phyloP scores from a whole-genome alignment of 192 early-diverging fungal genomes.

The Spinellus fusiger region DNA sequence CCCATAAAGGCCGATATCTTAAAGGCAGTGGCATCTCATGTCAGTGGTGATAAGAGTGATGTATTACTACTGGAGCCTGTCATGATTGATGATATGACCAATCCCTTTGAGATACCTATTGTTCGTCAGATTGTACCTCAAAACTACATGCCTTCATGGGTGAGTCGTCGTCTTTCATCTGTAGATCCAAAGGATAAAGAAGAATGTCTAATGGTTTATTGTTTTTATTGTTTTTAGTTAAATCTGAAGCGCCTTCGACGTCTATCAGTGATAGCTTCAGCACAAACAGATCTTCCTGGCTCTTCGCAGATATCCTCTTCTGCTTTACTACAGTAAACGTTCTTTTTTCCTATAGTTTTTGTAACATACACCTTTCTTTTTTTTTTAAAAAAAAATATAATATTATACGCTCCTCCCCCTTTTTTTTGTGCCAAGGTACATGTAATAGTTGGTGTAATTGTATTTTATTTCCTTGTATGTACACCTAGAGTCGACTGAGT shows the following conservation, averaged over 20 bases:
- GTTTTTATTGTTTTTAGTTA: neutral
- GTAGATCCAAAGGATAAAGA: no score
- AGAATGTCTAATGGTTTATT: neutral
- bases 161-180: neutral
- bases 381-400: neutral
- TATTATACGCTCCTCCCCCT: no score
- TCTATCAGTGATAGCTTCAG: slow-evolving; percentile 4
- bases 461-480: neutral
- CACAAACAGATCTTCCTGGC: no score
- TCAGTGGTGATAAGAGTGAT: slow-evolving; percentile 86
- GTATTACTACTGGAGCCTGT: slow-evolving; percentile 83
- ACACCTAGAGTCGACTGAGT: no score
- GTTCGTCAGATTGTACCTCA: slow-evolving; percentile 5
- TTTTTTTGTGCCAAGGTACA: neutral
- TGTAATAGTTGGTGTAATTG: neutral
- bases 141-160: slow-evolving; percentile 14
- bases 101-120: slow-evolving; percentile 51
- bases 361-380: neutral
- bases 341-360: neutral
- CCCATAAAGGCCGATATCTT: slow-evolving; percentile 84
- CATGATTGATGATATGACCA: slow-evolving; percentile 48
- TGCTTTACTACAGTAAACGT: neutral
- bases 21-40: slow-evolving; percentile 81
- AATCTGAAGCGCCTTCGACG: slow-evolving; percentile 17
- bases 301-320: neutral